A percentile compares a stretch with the other conserved stretches of the same genome.
Evolutionary conservation across 345 rosid species (phyloP).

Genomic region (Trapa incisa): DNA sequence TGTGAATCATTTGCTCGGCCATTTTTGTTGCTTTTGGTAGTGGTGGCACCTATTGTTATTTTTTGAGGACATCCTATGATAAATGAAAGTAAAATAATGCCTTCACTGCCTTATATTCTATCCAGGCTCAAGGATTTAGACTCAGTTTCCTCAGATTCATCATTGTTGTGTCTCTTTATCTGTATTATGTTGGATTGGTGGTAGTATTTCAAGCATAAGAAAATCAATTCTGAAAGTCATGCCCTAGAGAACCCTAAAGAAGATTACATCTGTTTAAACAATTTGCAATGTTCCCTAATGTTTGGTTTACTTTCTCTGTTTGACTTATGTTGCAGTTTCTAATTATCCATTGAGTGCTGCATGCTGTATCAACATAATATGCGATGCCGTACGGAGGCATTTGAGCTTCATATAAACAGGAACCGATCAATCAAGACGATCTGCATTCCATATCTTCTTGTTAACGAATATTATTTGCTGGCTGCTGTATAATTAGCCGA

Average conservation of each 20-base stretch:
- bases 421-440: no score
- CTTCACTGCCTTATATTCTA: no score
- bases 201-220: neutral
- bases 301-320: neutral
- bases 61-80: no score
- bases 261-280: neutral
- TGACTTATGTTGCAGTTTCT: constrained; percentile 42
- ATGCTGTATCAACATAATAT: constrained; percentile 61
- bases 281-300: neutral
- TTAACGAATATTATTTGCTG: no score
- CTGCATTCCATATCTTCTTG: no score
- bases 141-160: no score
- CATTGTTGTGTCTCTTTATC: no score
- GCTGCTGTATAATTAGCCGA: no score
- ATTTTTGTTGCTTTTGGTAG: no score
- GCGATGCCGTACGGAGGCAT: constrained; percentile 41
- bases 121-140: no score
- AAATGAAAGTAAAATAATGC: no score
- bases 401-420: constrained; percentile 10
- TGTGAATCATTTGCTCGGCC: neutral
- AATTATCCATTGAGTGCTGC: constrained; percentile 85
- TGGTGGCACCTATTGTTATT: no score
- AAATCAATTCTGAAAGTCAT: neutral
- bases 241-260: neutral
- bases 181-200: neutral